Evolutionary conservation across 139 green algal species (phyloP).

Genomic region (Mesostigma viride): DNA sequence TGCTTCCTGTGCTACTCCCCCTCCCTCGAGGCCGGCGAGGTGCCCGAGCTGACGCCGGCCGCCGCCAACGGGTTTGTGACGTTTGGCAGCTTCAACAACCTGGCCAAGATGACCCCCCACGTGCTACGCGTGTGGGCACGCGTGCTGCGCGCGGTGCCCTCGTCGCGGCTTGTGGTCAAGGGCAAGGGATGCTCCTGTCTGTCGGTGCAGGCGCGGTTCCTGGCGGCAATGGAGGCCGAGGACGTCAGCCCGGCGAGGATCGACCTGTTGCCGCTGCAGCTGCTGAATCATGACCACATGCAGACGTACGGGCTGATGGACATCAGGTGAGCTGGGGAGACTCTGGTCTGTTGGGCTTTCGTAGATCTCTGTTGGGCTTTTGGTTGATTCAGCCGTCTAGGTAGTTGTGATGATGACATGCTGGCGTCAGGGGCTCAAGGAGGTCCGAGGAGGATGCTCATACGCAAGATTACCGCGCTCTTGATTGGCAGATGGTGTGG

Average conservation of each 20-base stretch:
- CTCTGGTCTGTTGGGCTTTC: slow-evolving; percentile 1
- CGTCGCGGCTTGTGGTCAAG: slow-evolving; percentile 81
- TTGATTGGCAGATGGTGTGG: no score
- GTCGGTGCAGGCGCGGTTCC: slow-evolving; percentile 31
- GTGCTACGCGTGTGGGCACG: slow-evolving; percentile 69
- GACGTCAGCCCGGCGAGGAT: slow-evolving; percentile 57
- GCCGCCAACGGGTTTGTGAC: slow-evolving; percentile 79
- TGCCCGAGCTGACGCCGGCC: slow-evolving; percentile 42
- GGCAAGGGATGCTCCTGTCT: slow-evolving; percentile 91
- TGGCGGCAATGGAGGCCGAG: slow-evolving; percentile 25
- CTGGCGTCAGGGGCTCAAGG: no score
- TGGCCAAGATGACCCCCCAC: slow-evolving; percentile 68
- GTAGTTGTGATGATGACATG: no score
- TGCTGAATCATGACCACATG: slow-evolving; percentile 69
- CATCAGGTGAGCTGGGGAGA: slow-evolving; percentile 77
- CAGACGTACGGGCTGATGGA: slow-evolving; percentile 72
- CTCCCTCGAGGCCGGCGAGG: slow-evolving; percentile 53
- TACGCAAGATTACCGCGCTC: no score
- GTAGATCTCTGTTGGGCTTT: not conserved
- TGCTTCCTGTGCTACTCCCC: slow-evolving; percentile 98
- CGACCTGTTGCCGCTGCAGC: slow-evolving; percentile 74
- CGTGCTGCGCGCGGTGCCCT: slow-evolving; percentile 47
- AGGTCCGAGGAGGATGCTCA: no score
- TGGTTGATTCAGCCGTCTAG: not conserved
- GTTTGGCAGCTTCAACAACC: slow-evolving; percentile 95